A percentile compares a stretch with the other conserved stretches of the same genome.
Conservation (phyloP, 179 eudicot genomes). For the Nepenthes alata region DNA sequence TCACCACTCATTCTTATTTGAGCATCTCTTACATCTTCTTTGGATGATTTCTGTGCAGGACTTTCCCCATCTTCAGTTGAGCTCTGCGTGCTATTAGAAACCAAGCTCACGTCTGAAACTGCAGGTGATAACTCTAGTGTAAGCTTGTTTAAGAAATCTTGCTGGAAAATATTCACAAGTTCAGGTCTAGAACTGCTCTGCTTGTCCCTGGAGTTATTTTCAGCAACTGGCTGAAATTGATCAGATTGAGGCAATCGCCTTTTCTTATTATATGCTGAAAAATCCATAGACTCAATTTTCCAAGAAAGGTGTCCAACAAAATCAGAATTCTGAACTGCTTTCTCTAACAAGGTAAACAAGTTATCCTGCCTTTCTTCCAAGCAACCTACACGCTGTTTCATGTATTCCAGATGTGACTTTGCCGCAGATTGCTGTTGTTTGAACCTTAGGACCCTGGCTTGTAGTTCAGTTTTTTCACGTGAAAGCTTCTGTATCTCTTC, state of each 20-base stretch:
- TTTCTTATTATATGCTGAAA: conserved; percentile 72
- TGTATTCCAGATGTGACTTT: conserved; percentile 48
- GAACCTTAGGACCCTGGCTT: conserved; percentile 29
- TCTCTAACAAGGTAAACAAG: conserved; percentile 38
- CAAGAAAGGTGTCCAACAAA: conserved; percentile 55
- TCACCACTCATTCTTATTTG: conserved; percentile 24
- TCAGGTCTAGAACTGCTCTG: conserved; percentile 44
- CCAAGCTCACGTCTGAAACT: conserved; percentile 59
- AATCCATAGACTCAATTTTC: conserved; percentile 70
- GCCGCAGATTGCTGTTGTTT: conserved; percentile 49
- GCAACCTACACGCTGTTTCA: conserved; percentile 34
- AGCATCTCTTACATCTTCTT: conserved; percentile 23
- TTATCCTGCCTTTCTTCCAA: conserved; percentile 67
- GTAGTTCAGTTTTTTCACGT: conserved; percentile 58
- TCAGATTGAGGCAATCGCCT: conserved; percentile 58
- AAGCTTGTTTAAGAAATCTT: conserved; percentile 60
- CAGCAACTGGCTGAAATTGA: conserved; percentile 24
- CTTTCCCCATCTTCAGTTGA: conserved; percentile 64
- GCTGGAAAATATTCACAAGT: conserved; percentile 35
- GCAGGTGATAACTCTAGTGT: conserved; percentile 74
- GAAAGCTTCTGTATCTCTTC: conserved; percentile 78
- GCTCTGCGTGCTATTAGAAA: conserved; percentile 73
- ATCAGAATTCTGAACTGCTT: conserved; percentile 42
- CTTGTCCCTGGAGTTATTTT: conserved; percentile 35
- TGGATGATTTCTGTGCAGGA: conserved; percentile 21